Base-by-base conservation (phyloP, 441 rosid species). In the Melastoma candidum region DNA sequence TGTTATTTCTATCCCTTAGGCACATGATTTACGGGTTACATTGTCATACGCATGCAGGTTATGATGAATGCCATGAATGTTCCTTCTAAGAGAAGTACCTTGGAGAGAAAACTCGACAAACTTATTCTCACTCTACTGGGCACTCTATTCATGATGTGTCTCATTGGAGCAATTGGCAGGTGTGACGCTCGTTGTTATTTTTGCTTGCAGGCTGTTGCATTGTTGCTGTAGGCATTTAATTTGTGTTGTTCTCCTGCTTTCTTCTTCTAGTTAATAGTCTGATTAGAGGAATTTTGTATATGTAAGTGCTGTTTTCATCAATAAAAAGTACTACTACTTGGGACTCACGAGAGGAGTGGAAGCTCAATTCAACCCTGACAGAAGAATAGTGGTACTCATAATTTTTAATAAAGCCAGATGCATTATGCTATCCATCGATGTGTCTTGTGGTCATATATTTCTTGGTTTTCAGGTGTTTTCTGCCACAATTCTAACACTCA, bases 31-130 rank as follows among this genome's bases (percentile, higher is more conserved):
- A 2, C 1, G 41, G 41, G 41, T 36, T 36, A 4, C 41, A 36
- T 4, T 36, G 41, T 36, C 41, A 36, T 36, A 4, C 8, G 56
- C 65, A 56, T 44, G 67, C 74, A 95, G 99, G 99, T 95, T 58
- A 90, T 95, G 99, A 95, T 95, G 99, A 95, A 95, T 74, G 82
- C 99, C 49, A 87, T 90, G 97, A 87, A 90, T 59, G 92, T 94
- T 68, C 97, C 97, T 70, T 95, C 97, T 50, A 95, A 94, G 74
- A 82, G 99, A 76, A 95, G 97, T 74, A 95, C 99, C 46, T 66
- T 95, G 61, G 99, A 95, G 75, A 87, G 94, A 80, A 90, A 95
- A 71, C 97, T 95, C 61, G 99, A 95, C 82, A 87, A 84, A 73
- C 97, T 95, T 63, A 95, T 90, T 63, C 92, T 95, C 17, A 53